Percentiles rank a stretch among this genome's conserved stretches.
Evolutionary conservation across 768 basidiomycete species (phyloP).

Genomic region (Polyporus arcularius): DNA sequence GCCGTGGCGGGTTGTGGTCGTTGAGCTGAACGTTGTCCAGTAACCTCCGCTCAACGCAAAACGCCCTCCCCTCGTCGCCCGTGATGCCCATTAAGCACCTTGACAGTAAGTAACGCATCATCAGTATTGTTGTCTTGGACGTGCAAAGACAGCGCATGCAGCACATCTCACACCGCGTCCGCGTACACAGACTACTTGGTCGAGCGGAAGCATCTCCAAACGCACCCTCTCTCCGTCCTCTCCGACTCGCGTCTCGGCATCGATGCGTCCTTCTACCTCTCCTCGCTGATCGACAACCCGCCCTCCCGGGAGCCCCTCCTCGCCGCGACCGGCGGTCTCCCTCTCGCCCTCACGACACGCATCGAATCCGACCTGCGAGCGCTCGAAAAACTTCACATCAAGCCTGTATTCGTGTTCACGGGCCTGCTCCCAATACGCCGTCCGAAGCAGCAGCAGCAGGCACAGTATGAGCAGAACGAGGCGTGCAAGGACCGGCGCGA

Average conservation of each 20-base stretch:
- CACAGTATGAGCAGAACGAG: slow-evolving; percentile 51
- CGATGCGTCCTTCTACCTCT: slow-evolving; percentile 91
- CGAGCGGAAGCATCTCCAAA: slow-evolving; percentile 88
- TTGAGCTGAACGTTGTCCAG: slow-evolving; percentile 7
- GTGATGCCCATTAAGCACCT: slow-evolving; percentile 82
- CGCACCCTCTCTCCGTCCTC: slow-evolving; percentile 76
- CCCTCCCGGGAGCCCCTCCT: slow-evolving; percentile 87
- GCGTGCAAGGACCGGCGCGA: slow-evolving; percentile 75
- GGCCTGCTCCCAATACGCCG: slow-evolving; percentile 81
- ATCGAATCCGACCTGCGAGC: slow-evolving; percentile 91
- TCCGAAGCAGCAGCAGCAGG: slow-evolving; percentile 61
- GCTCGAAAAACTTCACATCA: slow-evolving; percentile 90
- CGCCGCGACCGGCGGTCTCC: slow-evolving; percentile 93
- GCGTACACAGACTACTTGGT: slow-evolving; percentile 65
- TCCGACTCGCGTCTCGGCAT: slow-evolving; percentile 95
- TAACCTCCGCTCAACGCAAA: slow-evolving; percentile 1
- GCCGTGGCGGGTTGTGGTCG: slow-evolving; percentile 12
- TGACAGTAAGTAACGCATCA: slow-evolving; percentile 57
- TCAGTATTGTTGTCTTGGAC: slow-evolving; percentile 4
- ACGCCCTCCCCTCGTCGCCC: slow-evolving; percentile 4
- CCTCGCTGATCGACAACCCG: slow-evolving; percentile 72
- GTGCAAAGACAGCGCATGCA: slow-evolving; percentile 1
- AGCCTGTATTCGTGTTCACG: slow-evolving; percentile 98
- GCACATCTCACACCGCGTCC: slow-evolving; percentile 3
- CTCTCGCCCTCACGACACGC: slow-evolving; percentile 81